Evolutionary conservation across 495 filamentous ascomycete genomes (phyloP).

Genomic region (Penicillium parvum): DNA sequence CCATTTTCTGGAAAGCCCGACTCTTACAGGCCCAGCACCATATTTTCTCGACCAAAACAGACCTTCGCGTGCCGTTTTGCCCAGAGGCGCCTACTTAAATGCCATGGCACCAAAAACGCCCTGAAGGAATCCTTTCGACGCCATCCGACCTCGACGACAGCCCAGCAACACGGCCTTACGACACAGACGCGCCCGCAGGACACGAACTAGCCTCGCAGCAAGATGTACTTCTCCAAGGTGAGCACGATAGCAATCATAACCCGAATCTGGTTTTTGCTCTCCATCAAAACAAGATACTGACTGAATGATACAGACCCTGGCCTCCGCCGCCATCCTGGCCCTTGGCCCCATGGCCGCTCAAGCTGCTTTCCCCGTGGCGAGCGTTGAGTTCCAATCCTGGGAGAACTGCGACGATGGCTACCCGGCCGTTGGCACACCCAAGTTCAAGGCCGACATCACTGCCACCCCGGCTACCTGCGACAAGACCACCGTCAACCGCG

Average conservation of each 20-base stretch:
- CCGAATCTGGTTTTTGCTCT: neutral
- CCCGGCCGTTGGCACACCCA: constrained; percentile 14
- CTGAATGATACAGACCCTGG: constrained; percentile 11
- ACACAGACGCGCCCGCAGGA: constrained; percentile 4
- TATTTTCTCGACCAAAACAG: constrained; percentile 8
- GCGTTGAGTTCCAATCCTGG: constrained; percentile 24
- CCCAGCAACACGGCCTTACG: neutral
- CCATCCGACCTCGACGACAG: constrained; percentile 2
- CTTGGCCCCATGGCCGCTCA: constrained; percentile 17
- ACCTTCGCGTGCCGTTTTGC: constrained; percentile 4
- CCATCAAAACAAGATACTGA: neutral
- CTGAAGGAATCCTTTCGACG: neutral
- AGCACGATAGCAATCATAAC: neutral
- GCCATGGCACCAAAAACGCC: neutral
- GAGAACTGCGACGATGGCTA: constrained; percentile 17
- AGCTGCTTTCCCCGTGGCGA: constrained; percentile 20
- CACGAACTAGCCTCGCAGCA: constrained; percentile 3
- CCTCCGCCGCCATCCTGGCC: constrained; percentile 17
- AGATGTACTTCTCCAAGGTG: constrained; percentile 18
- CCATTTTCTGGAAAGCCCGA: neutral
- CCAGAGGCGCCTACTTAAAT: constrained; percentile 14
- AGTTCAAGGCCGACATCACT: constrained; percentile 9
- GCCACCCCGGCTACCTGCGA: constrained; percentile 22
- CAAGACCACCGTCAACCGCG: constrained; percentile 20
- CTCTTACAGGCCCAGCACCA: neutral